Conservation (phyloP, 2,329 filamentous ascomycete genomes). For the Calonectria pteridis region DNA sequence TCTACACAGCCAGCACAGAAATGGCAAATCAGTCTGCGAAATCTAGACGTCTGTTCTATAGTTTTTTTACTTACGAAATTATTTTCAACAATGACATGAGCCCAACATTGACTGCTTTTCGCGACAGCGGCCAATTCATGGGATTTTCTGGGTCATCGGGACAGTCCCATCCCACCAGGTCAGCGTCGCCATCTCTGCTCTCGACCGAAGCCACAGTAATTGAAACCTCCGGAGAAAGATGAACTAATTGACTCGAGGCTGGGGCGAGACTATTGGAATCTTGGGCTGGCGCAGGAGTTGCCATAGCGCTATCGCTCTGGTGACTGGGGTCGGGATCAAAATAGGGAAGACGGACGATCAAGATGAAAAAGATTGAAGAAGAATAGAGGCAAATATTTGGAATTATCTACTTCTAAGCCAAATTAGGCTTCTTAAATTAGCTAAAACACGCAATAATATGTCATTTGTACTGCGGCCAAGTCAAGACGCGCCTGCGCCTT, state of each 20-base stretch:
- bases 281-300: neutral
- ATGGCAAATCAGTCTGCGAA: neutral
- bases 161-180: neutral
- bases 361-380: neutral
- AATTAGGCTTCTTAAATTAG: neutral
- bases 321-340: neutral
- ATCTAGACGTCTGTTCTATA: neutral
- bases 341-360: neutral
- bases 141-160: neutral
- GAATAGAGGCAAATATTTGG: neutral
- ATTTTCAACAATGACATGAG: neutral
- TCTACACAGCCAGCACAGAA: neutral
- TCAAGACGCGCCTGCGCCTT: neutral
- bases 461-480: neutral
- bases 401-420: neutral
- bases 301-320: neutral
- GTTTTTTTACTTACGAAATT: constrained; percentile 42
- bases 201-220: neutral
- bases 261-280: neutral
- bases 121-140: neutral
- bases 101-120: neutral
- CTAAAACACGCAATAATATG: neutral
- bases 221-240: neutral
- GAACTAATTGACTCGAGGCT: neutral
- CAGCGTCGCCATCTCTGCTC: neutral